A percentile compares a stretch with the other conserved stretches of the same genome.
Evolutionary conservation across 164 flowering plant genomes (phyloP).

Genomic region (Chimonanthus praecox): DNA sequence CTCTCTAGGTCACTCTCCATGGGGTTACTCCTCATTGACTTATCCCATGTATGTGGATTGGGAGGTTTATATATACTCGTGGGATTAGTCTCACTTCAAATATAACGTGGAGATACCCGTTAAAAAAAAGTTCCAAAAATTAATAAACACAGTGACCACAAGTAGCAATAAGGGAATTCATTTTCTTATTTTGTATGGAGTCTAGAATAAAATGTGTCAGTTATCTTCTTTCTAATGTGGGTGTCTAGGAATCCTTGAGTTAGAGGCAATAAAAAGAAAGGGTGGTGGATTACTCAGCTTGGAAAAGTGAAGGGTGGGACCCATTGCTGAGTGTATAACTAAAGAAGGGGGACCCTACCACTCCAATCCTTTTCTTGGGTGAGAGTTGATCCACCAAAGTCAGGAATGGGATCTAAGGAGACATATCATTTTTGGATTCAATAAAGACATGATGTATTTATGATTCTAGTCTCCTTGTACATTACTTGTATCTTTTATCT

Average conservation of each 20-base stretch:
- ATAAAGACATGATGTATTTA: neutral
- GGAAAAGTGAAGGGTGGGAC: neutral
- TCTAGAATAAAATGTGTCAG: neutral
- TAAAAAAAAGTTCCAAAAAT: too few species aligned
- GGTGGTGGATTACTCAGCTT: neutral
- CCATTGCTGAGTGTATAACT: neutral
- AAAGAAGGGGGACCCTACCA: neutral
- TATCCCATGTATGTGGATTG: too few species aligned
- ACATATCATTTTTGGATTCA: neutral
- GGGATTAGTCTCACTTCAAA: too few species aligned
- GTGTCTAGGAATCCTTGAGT: neutral
- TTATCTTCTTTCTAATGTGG: neutral
- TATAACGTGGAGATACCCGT: too few species aligned
- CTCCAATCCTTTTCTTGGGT: neutral
- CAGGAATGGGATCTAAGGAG: neutral
- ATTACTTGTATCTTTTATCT: neutral
- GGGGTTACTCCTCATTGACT: too few species aligned
- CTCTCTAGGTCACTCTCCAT: too few species aligned
- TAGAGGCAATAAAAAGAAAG: neutral
- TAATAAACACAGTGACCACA: too few species aligned
- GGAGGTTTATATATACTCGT: too few species aligned
- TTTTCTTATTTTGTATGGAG: too few species aligned
- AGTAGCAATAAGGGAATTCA: neutral
- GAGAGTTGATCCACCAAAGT: neutral
- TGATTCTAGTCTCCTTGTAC: neutral